Evolutionary conservation across 768 basidiomycete genomes (phyloP).

Genomic region (Imleria badia): DNA sequence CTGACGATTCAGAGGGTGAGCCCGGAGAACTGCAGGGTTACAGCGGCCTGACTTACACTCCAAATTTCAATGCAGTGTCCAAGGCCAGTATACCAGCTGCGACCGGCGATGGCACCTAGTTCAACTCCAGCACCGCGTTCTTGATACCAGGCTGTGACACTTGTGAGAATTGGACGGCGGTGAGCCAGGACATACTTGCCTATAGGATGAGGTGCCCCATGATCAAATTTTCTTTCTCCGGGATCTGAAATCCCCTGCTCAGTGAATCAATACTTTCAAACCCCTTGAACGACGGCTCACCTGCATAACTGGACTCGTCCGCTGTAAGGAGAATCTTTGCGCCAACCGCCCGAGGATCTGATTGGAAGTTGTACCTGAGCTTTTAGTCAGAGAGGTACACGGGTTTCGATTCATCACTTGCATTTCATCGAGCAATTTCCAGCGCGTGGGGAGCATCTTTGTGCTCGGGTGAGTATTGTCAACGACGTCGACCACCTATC

Average conservation of each 20-base stretch:
- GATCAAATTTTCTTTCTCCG: constrained; percentile 46
- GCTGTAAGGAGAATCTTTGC: constrained; percentile 63
- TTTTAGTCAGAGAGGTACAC: constrained; percentile 11
- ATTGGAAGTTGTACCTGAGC: constrained; percentile 67
- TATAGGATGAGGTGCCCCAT: constrained; percentile 77
- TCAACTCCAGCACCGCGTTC: constrained; percentile 68
- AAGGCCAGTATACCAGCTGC: constrained; percentile 82
- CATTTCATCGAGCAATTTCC: constrained; percentile 63
- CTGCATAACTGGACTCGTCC: constrained; percentile 61
- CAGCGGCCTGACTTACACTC: constrained; percentile 45
- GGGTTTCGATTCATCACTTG: constrained; percentile 29
- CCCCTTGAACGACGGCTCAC: constrained; percentile 37
- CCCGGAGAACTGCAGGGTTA: neutral
- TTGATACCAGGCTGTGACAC: constrained; percentile 74
- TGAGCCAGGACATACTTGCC: constrained; percentile 40
- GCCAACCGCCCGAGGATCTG: constrained; percentile 64
- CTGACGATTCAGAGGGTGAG: constrained; percentile 36
- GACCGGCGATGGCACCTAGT: constrained; percentile 50
- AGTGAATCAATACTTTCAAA: neutral
- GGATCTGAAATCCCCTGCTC: constrained; percentile 18
- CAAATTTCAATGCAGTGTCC: constrained; percentile 81
- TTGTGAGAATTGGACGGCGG: constrained; percentile 1
- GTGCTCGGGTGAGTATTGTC: constrained; percentile 63
- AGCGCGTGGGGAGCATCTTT: constrained; percentile 47
- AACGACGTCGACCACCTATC: constrained; percentile 57